phyloP scores from a whole-genome alignment of 108 stramenopile genomes.

The Conticribra weissflogii region DNA sequence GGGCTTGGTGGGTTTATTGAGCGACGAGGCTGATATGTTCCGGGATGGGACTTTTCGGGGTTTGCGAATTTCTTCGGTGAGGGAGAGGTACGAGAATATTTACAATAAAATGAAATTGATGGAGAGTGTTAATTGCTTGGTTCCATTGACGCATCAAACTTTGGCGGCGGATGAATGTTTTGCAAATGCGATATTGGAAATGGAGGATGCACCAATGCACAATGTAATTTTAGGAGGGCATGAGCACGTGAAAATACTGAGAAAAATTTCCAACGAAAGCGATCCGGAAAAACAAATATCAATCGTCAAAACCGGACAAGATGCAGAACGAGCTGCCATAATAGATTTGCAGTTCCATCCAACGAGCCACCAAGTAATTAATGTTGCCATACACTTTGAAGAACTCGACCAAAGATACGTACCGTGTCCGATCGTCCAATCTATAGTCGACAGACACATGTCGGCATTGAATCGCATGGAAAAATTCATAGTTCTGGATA shows the following conservation, averaged over 20 bases:
- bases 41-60: slow-evolving; percentile 72
- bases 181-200: slow-evolving; percentile 46
- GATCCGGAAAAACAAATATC: slow-evolving; percentile 23
- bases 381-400: slow-evolving; percentile 35
- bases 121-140: slow-evolving; percentile 32
- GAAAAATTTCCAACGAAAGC: slow-evolving; percentile 31
- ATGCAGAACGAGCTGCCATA: slow-evolving; percentile 62
- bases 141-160: slow-evolving; percentile 78
- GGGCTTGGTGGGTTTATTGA: slow-evolving; percentile 72
- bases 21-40: slow-evolving; percentile 72
- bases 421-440: slow-evolving; percentile 49
- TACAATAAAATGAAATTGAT: slow-evolving; percentile 19
- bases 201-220: background rate
- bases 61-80: slow-evolving; percentile 55
- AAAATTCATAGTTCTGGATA: slow-evolving; percentile 59
- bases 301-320: slow-evolving; percentile 73
- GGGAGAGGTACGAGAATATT: slow-evolving; percentile 41
- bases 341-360: slow-evolving; percentile 70
- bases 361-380: slow-evolving; percentile 8
- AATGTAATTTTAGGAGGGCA: slow-evolving; percentile 84
- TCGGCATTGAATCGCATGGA: slow-evolving; percentile 56
- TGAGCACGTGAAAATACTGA: slow-evolving; percentile 69
- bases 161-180: slow-evolving; percentile 59
- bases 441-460: slow-evolving; percentile 62
- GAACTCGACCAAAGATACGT: slow-evolving; percentile 49